Conservation (phyloP, 495 filamentous ascomycete species). For the Daldinia grandis region DNA sequence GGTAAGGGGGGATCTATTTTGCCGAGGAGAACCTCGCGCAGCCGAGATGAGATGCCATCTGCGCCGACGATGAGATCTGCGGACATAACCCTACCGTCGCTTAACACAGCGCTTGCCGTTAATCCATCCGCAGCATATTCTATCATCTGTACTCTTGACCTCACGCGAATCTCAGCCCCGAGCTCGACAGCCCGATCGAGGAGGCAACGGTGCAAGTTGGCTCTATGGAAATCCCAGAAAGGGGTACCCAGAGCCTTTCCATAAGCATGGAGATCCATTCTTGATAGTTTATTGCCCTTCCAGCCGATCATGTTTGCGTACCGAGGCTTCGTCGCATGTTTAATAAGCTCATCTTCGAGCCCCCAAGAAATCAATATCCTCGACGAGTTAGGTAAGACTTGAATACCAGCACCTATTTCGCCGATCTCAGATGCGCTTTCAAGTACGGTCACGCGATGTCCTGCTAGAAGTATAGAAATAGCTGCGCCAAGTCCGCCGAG, state of each 20-base stretch:
- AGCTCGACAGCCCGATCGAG: constrained; percentile 61
- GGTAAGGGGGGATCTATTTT: constrained; percentile 56
- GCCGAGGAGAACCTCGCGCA: constrained; percentile 59
- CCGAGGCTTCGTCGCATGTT: constrained; percentile 49
- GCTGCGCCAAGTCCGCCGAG: constrained; percentile 73
- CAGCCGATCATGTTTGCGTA: constrained; percentile 54
- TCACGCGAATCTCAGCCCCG: constrained; percentile 60
- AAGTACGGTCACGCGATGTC: constrained; percentile 68
- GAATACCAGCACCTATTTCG: constrained; percentile 69
- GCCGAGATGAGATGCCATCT: constrained; percentile 64
- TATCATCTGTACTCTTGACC: constrained; percentile 53
- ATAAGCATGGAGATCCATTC: constrained; percentile 53
- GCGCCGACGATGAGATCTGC: constrained; percentile 67
- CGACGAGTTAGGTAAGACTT: constrained; percentile 64
- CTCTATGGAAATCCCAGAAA: constrained; percentile 68
- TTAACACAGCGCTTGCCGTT: constrained; percentile 39
- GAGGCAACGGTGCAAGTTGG: constrained; percentile 64
- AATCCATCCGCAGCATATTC: constrained; percentile 47
- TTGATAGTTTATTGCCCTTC: constrained; percentile 52
- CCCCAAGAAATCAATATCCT: constrained; percentile 60
- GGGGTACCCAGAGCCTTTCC: constrained; percentile 58
- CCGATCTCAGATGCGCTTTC: constrained; percentile 69
- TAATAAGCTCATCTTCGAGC: constrained; percentile 42
- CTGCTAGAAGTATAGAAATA: constrained; percentile 65
- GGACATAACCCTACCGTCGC: constrained; percentile 44